Conservation (phyloP, 2,329 filamentous ascomycete species). For the Cordyceps cicadae region DNA sequence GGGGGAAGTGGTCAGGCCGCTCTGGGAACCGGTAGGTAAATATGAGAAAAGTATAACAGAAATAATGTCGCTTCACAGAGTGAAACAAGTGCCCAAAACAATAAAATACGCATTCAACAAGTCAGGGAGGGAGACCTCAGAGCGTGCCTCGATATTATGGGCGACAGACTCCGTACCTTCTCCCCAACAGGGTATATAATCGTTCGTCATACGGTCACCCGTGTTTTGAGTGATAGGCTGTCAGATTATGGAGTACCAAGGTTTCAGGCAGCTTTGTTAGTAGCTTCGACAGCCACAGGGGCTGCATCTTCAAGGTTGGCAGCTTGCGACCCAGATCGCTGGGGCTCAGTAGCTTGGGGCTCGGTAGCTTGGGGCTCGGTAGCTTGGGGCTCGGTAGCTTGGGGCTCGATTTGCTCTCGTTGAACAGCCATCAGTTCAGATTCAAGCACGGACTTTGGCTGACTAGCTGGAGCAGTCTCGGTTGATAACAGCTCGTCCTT, state of each 20-base stretch:
- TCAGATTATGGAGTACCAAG: background rate
- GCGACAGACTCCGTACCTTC: background rate
- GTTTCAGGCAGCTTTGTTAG: background rate
- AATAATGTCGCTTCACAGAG: background rate
- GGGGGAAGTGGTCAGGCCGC: background rate
- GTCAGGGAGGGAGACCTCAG: background rate
- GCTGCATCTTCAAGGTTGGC: background rate
- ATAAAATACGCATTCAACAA: conserved; percentile 7
- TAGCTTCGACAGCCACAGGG: background rate
- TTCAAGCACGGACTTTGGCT: background rate
- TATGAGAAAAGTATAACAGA: background rate
- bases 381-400: background rate
- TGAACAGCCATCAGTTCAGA: background rate
- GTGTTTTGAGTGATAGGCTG: background rate
- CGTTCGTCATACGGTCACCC: conserved; percentile 9
- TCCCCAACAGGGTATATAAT: conserved; percentile 1
- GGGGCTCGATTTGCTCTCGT: background rate
- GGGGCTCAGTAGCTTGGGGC: no score
- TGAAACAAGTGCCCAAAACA: background rate
- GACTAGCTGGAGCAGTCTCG: background rate
- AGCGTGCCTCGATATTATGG: background rate
- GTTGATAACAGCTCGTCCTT: background rate
- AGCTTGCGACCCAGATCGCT: background rate
- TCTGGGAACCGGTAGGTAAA: background rate
- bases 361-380: background rate